These are phyloP conservation scores for Baeospora myosura DNA, from an alignment of 1,284 basidiomycete species.

Conservation along the genomic window DNA sequence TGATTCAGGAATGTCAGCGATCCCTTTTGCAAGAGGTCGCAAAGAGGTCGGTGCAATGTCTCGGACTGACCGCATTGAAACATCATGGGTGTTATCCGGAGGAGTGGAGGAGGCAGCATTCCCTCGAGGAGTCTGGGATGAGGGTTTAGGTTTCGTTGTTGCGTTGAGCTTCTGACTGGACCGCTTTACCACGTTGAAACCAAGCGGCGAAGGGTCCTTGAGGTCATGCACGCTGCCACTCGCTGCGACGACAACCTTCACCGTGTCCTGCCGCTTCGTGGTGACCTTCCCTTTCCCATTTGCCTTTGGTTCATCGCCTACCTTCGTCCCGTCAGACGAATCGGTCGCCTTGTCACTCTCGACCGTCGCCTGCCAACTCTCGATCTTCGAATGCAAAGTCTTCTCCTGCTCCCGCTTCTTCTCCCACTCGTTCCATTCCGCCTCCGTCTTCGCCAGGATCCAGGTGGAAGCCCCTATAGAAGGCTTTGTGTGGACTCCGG, in stretches of 20 bases:
- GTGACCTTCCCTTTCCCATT: background rate
- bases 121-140: background rate
- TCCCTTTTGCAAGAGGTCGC: too few relatives aligned
- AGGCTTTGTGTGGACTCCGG: constrained; percentile 12
- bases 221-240: constrained; percentile 1
- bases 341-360: constrained; percentile 15
- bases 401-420: constrained; percentile 17
- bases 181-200: constrained; percentile 24
- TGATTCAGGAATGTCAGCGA: background rate
- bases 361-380: constrained; percentile 19
- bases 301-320: background rate
- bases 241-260: background rate
- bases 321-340: background rate
- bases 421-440: constrained; percentile 22
- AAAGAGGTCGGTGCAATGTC: too few relatives aligned
- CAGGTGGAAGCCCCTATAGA: constrained; percentile 11
- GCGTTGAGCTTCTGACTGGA: background rate
- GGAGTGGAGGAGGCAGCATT: background rate
- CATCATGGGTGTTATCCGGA: background rate
- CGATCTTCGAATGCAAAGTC: background rate
- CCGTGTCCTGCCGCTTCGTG: background rate
- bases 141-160: background rate
- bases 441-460: constrained; percentile 21
- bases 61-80: too few relatives aligned
- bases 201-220: constrained; percentile 14